Percentiles rank a stretch among this genome's conserved stretches.
Conservation (phyloP, 2,329 filamentous ascomycete genomes). For the Epichloe glyceriae region DNA sequence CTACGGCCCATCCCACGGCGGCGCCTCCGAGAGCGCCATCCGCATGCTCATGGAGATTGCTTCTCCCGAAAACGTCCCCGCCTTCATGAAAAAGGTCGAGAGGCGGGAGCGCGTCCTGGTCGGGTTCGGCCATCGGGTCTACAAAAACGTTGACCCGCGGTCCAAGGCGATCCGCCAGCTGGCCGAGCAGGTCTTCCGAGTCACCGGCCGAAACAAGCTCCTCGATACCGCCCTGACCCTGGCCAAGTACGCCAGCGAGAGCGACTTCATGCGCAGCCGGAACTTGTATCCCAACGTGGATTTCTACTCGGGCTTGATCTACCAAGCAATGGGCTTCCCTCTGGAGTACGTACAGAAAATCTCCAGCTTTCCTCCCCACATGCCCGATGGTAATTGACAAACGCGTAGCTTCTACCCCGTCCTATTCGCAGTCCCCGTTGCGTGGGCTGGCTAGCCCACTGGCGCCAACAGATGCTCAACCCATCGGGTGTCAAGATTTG, state of each 20-base stretch:
- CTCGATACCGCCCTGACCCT: conserved; percentile 35
- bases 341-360: conserved; percentile 24
- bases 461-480: conserved; percentile 36
- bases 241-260: conserved; percentile 30
- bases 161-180: conserved; percentile 35
- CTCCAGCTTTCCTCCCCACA: too few relatives aligned
- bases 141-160: conserved; percentile 41
- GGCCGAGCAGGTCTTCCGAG: conserved; percentile 35
- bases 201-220: conserved; percentile 37
- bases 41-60: conserved; percentile 40
- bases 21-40: conserved; percentile 45
- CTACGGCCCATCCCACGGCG: conserved; percentile 45
- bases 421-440: conserved; percentile 36
- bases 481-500: conserved; percentile 36
- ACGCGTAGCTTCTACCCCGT: conserved; percentile 32
- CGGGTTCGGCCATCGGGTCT: conserved; percentile 42
- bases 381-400: too few relatives aligned
- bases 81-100: conserved; percentile 37
- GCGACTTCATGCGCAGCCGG: conserved; percentile 34
- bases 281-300: conserved; percentile 39
- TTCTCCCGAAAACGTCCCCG: conserved; percentile 34
- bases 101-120: conserved; percentile 37
- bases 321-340: conserved; percentile 40
- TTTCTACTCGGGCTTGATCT: conserved; percentile 39
- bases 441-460: conserved; percentile 38